These are phyloP conservation scores for Psilocybe tampanensis DNA, from an alignment of 768 basidiomycete species.

Conservation along the genomic window DNA sequence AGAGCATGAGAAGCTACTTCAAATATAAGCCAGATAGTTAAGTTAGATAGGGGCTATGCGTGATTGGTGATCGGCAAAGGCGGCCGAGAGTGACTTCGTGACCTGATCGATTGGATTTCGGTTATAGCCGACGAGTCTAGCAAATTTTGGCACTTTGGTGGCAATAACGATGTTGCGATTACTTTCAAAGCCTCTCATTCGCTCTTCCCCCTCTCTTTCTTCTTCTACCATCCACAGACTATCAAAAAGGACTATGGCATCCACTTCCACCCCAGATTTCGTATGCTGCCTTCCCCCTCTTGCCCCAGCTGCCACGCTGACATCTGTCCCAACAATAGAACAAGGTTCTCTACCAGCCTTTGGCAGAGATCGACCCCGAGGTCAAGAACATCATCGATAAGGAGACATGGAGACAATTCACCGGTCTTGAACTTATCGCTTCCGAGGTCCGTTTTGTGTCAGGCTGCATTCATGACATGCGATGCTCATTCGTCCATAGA, in stretches of 20 bases:
- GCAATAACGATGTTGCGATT: slow-evolving; percentile 40
- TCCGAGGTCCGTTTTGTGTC: slow-evolving; percentile 74
- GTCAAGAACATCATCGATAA: slow-evolving; percentile 98
- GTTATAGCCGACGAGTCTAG: slow-evolving; percentile 25
- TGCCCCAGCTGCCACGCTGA: slow-evolving; percentile 1
- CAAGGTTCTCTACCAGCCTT: slow-evolving; percentile 84
- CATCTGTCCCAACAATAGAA: slow-evolving; percentile 55
- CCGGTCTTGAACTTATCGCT: slow-evolving; percentile 97
- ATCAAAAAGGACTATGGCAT: slow-evolving; percentile 57
- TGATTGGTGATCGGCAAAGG: not conserved
- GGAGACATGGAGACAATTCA: slow-evolving; percentile 98
- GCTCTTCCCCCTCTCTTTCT: slow-evolving; percentile 31
- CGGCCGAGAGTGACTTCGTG: slow-evolving; percentile 6
- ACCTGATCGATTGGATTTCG: slow-evolving; percentile 20
- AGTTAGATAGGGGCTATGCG: too few species aligned
- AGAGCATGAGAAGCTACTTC: slow-evolving; percentile 9
- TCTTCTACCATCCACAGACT: slow-evolving; percentile 25
- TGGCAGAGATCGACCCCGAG: slow-evolving; percentile 91
- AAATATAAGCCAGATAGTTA: too few species aligned
- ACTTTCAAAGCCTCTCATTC: slow-evolving; percentile 35
- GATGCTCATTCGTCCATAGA: slow-evolving; percentile 48
- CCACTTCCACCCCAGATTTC: slow-evolving; percentile 58
- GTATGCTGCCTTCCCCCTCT: slow-evolving; percentile 38
- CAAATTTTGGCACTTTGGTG: slow-evolving; percentile 5
- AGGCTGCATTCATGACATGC: not conserved